phyloP scores from a whole-genome alignment of 164 flowering plant genomes.

The Santalum album region DNA sequence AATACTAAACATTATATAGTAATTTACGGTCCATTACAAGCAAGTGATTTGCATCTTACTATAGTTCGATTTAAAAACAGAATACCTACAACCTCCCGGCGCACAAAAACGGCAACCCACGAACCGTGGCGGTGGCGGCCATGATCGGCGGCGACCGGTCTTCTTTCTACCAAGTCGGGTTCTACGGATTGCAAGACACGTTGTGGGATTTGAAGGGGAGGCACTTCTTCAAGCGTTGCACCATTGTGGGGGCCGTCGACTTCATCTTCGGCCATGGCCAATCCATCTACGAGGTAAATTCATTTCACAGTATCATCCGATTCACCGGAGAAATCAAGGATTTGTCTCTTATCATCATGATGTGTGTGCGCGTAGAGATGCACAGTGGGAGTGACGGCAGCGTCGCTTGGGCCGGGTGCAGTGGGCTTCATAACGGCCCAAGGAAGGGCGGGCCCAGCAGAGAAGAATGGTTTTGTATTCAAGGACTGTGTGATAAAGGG shows the following conservation, averaged over 20 bases:
- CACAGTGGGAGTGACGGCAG: slow-evolving; percentile 14
- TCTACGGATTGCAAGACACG: slow-evolving; percentile 58
- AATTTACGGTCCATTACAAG: too few species aligned
- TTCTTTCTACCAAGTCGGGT: slow-evolving; percentile 35
- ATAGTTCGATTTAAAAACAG: slow-evolving; percentile 23
- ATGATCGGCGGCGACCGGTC: slow-evolving; percentile 38
- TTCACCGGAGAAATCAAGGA: too few species aligned
- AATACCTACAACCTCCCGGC: slow-evolving; percentile 36
- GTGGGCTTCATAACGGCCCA: slow-evolving; percentile 34
- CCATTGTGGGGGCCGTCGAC: slow-evolving; percentile 55
- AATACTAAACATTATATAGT: not conserved
- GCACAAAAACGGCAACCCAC: slow-evolving; percentile 15
- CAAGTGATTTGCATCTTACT: not conserved
- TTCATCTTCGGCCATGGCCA: slow-evolving; percentile 62
- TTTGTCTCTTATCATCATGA: not conserved
- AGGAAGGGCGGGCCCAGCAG: slow-evolving; percentile 17
- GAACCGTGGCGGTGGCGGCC: slow-evolving; percentile 47
- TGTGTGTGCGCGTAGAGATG: slow-evolving; percentile 21
- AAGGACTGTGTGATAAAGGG: slow-evolving; percentile 21
- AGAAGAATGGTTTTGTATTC: slow-evolving; percentile 30
- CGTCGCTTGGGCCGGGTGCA: slow-evolving; percentile 8
- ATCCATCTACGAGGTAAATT: slow-evolving; percentile 49
- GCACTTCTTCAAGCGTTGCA: slow-evolving; percentile 44
- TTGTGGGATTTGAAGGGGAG: slow-evolving; percentile 52
- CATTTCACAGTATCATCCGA: not conserved